Evolutionary conservation across 257 asterid species (phyloP).

Genomic region (Salvia hispanica): DNA sequence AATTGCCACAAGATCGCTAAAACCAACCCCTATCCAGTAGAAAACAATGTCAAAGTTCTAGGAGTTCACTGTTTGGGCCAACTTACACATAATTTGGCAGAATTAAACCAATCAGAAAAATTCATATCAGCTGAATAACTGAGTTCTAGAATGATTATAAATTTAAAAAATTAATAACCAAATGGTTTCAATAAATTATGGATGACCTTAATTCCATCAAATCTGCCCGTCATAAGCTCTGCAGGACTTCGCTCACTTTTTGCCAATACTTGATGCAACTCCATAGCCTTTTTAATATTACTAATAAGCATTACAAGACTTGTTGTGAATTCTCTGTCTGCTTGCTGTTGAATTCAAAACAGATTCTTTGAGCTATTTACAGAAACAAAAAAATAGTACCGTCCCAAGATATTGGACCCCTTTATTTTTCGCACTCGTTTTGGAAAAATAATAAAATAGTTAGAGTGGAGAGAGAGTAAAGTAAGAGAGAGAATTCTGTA

Average conservation of each 20-base stretch:
- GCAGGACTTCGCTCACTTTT: slow-evolving; percentile 52
- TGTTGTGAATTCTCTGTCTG: slow-evolving; percentile 62
- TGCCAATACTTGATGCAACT: slow-evolving; percentile 57
- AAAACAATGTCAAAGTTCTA: slow-evolving; percentile 6
- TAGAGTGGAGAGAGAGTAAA: no score
- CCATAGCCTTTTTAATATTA: slow-evolving; percentile 56
- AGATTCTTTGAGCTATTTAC: slow-evolving; percentile 1
- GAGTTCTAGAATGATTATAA: background rate
- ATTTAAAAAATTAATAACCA: slow-evolving; percentile 13
- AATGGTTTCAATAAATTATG: slow-evolving; percentile 10
- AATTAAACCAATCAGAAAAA: slow-evolving; percentile 11
- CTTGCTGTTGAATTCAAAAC: slow-evolving; percentile 53
- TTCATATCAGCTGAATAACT: background rate
- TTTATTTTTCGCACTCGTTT: no score
- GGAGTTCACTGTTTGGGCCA: background rate
- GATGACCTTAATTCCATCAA: slow-evolving; percentile 83
- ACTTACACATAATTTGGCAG: slow-evolving; percentile 1
- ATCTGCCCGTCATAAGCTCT: slow-evolving; percentile 77
- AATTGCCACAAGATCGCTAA: background rate
- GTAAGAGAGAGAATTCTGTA: no score
- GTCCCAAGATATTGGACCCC: no score
- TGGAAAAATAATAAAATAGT: no score
- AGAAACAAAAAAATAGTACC: slow-evolving; percentile 1
- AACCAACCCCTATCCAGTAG: slow-evolving; percentile 14
- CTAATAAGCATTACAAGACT: slow-evolving; percentile 60